Evolutionary conservation across 805 yeast genomes (phyloP).

Genomic region (Clavispora carvajalis): DNA sequence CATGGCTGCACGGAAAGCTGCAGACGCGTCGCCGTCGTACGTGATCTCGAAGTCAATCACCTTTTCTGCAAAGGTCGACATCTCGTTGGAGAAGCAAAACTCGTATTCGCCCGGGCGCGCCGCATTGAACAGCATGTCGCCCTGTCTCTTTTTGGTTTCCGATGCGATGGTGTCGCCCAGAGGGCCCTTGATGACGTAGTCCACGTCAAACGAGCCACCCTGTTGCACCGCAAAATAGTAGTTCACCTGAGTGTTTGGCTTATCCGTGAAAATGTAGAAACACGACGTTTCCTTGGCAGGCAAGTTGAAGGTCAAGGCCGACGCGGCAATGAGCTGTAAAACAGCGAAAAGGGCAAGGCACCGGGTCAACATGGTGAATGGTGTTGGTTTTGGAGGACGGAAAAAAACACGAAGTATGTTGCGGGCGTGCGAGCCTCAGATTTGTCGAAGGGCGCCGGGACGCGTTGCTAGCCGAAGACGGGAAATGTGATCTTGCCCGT

Average conservation of each 20-base stretch:
- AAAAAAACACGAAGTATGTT: conserved; percentile 4
- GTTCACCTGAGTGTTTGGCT: conserved; percentile 55
- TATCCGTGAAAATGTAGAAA: conserved; percentile 62
- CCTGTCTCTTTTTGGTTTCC: conserved; percentile 66
- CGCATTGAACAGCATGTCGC: conserved; percentile 71
- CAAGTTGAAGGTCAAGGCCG: conserved; percentile 68
- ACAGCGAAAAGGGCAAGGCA: conserved; percentile 19
- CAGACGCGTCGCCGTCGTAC: conserved; percentile 37
- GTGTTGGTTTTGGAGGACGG: conserved; percentile 3
- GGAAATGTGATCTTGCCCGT: too few species aligned
- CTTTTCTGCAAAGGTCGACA: conserved; percentile 78
- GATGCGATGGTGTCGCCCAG: conserved; percentile 45
- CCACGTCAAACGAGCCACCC: conserved; percentile 77
- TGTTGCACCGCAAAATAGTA: conserved; percentile 81
- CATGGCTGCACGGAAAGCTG: conserved; percentile 51
- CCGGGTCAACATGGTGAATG: conserved; percentile 9
- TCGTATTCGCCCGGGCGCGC: conserved; percentile 72
- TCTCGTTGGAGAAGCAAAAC: conserved; percentile 78
- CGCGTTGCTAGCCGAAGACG: too few species aligned
- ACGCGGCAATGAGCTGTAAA: conserved; percentile 31
- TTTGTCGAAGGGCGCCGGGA: too few species aligned
- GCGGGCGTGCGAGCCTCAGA: conserved; percentile 1
- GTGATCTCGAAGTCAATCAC: conserved; percentile 78
- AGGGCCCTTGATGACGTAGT: conserved; percentile 60
- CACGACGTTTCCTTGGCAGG: conserved; percentile 75